phyloP scores from a whole-genome alignment of 495 filamentous ascomycete species.

The Neurospora sp. region DNA sequence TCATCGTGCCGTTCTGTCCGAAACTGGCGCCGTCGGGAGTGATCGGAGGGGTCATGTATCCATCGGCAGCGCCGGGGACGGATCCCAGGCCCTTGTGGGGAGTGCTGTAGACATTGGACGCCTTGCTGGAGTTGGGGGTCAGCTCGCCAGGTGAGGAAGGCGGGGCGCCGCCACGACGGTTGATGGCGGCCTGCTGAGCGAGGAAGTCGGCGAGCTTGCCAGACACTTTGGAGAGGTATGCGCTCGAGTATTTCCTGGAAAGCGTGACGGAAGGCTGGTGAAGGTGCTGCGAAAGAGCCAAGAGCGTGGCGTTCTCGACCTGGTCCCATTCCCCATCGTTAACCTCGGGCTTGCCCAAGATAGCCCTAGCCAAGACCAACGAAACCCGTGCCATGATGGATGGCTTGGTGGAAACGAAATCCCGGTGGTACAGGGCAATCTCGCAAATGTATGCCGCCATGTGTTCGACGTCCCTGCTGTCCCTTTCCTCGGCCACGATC shows the following conservation, averaged over 20 bases:
- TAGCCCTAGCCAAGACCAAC: constrained; percentile 74
- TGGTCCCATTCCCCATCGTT: constrained; percentile 70
- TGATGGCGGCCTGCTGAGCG: constrained; percentile 66
- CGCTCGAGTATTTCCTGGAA: constrained; percentile 76
- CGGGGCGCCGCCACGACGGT: constrained; percentile 41
- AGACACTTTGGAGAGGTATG: constrained; percentile 73
- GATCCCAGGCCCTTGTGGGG: constrained; percentile 71
- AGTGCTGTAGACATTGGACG: constrained; percentile 57
- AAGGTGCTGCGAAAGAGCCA: constrained; percentile 79
- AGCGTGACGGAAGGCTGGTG: constrained; percentile 80
- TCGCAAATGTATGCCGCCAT: constrained; percentile 92
- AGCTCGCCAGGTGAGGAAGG: constrained; percentile 61
- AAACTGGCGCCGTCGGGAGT: constrained; percentile 77
- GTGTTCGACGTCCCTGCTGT: constrained; percentile 83
- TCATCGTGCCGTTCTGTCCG: constrained; percentile 30
- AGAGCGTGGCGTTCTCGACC: constrained; percentile 65
- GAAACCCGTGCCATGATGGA: constrained; percentile 85
- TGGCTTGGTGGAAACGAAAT: constrained; percentile 83
- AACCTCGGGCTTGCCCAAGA: constrained; percentile 70
- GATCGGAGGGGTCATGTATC: constrained; percentile 89
- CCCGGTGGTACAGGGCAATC: constrained; percentile 88
- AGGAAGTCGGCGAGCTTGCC: constrained; percentile 79
- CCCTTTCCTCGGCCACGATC: constrained; percentile 52
- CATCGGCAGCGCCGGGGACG: constrained; percentile 55
- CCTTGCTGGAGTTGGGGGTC: constrained; percentile 35